Evolutionary conservation across 2,329 filamentous ascomycete species (phyloP).

Genomic region (Neocatenulostroma microsporum): DNA sequence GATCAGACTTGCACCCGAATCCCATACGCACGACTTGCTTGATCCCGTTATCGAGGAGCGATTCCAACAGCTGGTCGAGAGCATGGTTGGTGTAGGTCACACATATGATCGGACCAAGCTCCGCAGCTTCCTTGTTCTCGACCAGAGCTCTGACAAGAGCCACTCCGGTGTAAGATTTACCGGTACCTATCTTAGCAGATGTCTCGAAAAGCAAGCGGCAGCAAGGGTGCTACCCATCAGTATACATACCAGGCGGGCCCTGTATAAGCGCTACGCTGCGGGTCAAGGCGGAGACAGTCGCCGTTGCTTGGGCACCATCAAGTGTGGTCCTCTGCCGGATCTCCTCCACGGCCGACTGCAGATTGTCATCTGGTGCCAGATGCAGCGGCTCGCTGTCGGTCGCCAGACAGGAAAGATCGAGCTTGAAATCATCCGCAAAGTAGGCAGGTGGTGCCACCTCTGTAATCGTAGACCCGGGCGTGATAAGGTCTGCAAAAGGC

Average conservation of each 20-base stretch:
- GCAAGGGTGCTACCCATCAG: too few relatives aligned
- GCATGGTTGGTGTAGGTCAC: conserved; percentile 49
- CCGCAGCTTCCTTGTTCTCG: conserved; percentile 40
- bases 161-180: conserved; percentile 67
- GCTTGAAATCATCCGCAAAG: too few relatives aligned
- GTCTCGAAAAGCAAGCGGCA: background rate
- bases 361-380: too few relatives aligned
- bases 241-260: conserved; percentile 58
- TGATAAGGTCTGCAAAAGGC: too few relatives aligned
- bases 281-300: too few relatives aligned
- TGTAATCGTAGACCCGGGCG: too few relatives aligned
- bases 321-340: too few relatives aligned
- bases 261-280: conserved; percentile 63
- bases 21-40: conserved; percentile 55
- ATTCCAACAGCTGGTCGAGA: conserved; percentile 53
- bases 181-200: conserved; percentile 48
- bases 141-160: conserved; percentile 52
- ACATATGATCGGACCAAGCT: conserved; percentile 52
- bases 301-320: too few relatives aligned
- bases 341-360: too few relatives aligned
- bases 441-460: too few relatives aligned
- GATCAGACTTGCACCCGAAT: conserved; percentile 48
- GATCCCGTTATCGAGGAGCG: conserved; percentile 44
- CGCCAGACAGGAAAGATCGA: too few relatives aligned
- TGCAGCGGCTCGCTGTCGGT: too few relatives aligned